Evolutionary conservation across 305 asterid genomes (phyloP), one percentile per base, ranked within the genome.

Genomic region (Ilex paraguariensis): DNA sequence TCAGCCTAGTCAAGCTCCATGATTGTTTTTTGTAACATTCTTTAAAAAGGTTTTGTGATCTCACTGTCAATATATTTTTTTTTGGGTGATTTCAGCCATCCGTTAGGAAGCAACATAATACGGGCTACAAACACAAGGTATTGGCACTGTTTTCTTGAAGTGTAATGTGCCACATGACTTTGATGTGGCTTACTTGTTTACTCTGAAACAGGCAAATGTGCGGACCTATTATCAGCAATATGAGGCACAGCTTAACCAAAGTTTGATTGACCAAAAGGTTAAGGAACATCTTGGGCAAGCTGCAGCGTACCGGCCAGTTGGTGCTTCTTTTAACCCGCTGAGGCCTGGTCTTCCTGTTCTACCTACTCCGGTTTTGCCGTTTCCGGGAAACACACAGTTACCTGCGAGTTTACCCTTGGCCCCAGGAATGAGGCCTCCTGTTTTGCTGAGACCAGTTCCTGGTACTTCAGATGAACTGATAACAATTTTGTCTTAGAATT

Each of bases 51-150:
- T 21, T 21, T 21, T 21, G 28, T 21, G 28, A 1, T 21, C 42
- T 36, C 42, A 36, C 28, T 36, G 9, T 48, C 36, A 21, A 21
- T 21, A 21, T 3, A 54, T 49, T 16, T 10, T 58, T 71, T 21
- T 21, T 21, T 21, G 28, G 28, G 61, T 63, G 70, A 36, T 66
- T 81, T 78, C 96, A 93, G 98, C 98, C 98, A 45, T 93, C 98
- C 12, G 98, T 93, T 40, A 78, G 98, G 65, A 93, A 93, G 79
- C 98, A 93, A 74, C 98, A 93, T 59, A 93, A 93, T 61, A 85
- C 97, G 1, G 98, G 98, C 49, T 93, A 93, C 87, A 93, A 93
- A 72, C 98, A 93, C 79, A 93, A 90, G 97, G 98, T 90, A 78
- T 28, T 42, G 40, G 50, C 59, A 55, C 31, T 55, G 39, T 45